Conservation (phyloP, 192 early-diverging fungal species). For the Coemansia sp. region DNA sequence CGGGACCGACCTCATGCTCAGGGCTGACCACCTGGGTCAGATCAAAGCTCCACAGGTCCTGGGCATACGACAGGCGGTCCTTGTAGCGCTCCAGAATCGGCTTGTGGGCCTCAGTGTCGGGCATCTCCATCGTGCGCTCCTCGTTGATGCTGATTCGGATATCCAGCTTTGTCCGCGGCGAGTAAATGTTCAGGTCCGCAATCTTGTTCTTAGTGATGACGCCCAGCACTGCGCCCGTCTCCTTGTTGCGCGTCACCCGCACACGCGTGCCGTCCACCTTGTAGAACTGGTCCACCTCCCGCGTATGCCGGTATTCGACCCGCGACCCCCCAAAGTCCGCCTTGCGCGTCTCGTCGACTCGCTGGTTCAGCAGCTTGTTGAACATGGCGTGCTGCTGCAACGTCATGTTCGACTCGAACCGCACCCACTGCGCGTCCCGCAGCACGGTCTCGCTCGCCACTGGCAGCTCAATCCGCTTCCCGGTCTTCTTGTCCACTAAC, state of each 20-base stretch:
- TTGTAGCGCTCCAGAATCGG: constrained; percentile 67
- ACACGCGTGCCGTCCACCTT: constrained; percentile 38
- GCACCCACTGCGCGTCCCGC: constrained; percentile 22
- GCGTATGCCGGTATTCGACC: constrained; percentile 66
- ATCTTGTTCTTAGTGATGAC: constrained; percentile 71
- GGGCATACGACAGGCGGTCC: constrained; percentile 80
- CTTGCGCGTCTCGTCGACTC: constrained; percentile 53
- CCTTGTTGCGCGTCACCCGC: constrained; percentile 63
- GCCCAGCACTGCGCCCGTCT: constrained; percentile 52
- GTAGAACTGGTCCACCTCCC: constrained; percentile 69
- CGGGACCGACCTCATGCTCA: constrained; percentile 26
- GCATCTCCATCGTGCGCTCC: constrained; percentile 50
- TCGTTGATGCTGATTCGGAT: constrained; percentile 81
- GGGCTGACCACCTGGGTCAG: constrained; percentile 73
- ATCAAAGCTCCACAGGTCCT: constrained; percentile 79
- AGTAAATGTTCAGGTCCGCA: constrained; percentile 80
- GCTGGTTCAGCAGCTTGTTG: constrained; percentile 74
- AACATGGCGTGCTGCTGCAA: constrained; percentile 77
- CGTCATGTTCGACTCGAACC: constrained; percentile 86
- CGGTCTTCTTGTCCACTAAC: constrained; percentile 62
- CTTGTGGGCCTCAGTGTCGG: constrained; percentile 44
- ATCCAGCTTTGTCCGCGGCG: constrained; percentile 73
- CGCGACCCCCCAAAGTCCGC: constrained; percentile 48
- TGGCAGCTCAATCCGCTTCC: constrained; percentile 56
- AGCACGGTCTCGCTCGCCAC: constrained; percentile 58